These are phyloP conservation scores for Suhomyces sp. DNA, from an alignment of 805 yeast genomes.

Conservation along the genomic window DNA sequence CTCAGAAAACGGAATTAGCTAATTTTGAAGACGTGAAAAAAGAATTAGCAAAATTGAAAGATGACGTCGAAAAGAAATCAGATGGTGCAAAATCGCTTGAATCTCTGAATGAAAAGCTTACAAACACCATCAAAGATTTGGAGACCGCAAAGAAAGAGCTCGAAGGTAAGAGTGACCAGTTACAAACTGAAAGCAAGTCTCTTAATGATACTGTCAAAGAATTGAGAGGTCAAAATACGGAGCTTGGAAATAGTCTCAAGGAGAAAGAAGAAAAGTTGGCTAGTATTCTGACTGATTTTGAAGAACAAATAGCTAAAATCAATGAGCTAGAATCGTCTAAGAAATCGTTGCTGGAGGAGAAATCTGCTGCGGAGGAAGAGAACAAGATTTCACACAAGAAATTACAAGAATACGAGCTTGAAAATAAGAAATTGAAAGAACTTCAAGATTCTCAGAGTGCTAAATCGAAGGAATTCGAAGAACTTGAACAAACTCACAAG, in stretches of 20 bases:
- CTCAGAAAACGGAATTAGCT: neutral
- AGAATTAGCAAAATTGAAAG: neutral
- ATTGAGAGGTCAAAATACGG: neutral
- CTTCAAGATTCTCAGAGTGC: neutral
- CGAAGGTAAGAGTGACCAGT: neutral
- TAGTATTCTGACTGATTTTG: neutral
- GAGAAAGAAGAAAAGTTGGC: neutral
- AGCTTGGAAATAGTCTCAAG: neutral
- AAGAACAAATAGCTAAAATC: neutral
- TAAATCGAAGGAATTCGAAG: neutral
- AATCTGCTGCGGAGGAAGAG: neutral
- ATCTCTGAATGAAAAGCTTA: neutral
- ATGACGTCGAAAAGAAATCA: neutral
- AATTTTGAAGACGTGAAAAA: neutral
- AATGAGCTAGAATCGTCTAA: neutral
- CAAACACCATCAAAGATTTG: neutral
- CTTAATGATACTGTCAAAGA: neutral
- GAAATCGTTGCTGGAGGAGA: neutral
- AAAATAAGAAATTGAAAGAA: neutral
- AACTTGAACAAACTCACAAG: too few species aligned
- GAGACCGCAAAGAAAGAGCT: neutral
- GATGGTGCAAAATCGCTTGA: neutral
- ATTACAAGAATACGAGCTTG: neutral
- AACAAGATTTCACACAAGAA: neutral
- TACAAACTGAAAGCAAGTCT: neutral